phyloP scores from a whole-genome alignment of 768 basidiomycete genomes.

The Hydnomerulius pinastri region DNA sequence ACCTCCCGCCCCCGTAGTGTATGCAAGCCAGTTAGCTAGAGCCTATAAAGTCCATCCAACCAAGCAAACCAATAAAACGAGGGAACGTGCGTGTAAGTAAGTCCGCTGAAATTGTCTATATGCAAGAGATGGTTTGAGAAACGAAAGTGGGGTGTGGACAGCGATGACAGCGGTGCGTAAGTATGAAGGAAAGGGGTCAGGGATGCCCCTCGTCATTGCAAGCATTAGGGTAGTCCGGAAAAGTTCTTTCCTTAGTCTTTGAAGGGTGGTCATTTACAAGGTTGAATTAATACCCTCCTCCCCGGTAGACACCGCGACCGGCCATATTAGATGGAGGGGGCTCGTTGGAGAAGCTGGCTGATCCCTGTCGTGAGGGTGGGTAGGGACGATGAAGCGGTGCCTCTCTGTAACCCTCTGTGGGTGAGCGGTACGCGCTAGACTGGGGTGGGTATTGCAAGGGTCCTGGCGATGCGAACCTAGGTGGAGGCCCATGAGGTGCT shows the following conservation, averaged over 20 bases:
- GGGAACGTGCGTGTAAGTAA: not conserved
- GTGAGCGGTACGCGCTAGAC: slow-evolving; percentile 22
- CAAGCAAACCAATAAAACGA: not conserved
- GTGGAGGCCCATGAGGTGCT: slow-evolving; percentile 29
- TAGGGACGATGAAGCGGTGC: slow-evolving; percentile 66
- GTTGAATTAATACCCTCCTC: slow-evolving; percentile 11
- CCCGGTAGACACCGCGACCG: slow-evolving; percentile 34
- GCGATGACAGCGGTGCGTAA: slow-evolving; percentile 6
- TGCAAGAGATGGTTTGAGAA: not conserved
- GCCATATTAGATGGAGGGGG: slow-evolving; percentile 26
- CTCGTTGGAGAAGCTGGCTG: slow-evolving; percentile 13
- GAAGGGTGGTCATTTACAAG: not conserved
- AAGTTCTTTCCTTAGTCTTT: not conserved
- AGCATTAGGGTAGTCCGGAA: slow-evolving; percentile 9
- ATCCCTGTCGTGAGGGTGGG: slow-evolving; percentile 23
- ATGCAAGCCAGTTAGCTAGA: slow-evolving; percentile 3
- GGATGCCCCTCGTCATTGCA: slow-evolving; percentile 17
- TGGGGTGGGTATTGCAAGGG: slow-evolving; percentile 43
- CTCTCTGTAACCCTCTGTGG: slow-evolving; percentile 48
- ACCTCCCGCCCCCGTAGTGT: slow-evolving; percentile 1
- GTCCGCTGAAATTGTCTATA: slow-evolving; percentile 14
- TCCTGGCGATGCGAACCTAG: slow-evolving; percentile 39
- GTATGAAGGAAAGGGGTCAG: not conserved
- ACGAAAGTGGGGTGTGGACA: slow-evolving; percentile 17
- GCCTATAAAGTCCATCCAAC: slow-evolving; percentile 1